Base-by-base conservation (phyloP, 495 filamentous ascomycete genomes). In the Penicillium herquei region DNA sequence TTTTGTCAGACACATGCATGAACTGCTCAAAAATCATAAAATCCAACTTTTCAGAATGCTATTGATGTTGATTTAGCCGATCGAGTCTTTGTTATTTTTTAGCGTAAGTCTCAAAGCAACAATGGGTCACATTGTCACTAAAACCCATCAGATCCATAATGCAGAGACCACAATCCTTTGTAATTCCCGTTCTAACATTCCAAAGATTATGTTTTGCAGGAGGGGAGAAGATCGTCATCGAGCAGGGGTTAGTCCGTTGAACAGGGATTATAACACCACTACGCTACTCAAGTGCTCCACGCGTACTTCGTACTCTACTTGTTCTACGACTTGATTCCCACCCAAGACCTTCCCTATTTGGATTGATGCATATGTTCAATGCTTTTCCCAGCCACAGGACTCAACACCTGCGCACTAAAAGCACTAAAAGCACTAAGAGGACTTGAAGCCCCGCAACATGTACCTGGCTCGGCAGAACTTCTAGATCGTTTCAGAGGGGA, bases 401-500 rank as follows among this genome's bases (percentile, higher is more conserved):
- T 26, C 26, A 12, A 26, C 4, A 26, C 21, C 21, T 26, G 21
- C 21, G 21, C 21, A 26, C 21, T 26, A 26, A 26, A 2, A 26
- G 21, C 21, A 26, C 21, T 26, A 26, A 26, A 26, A 26, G 30
- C 43, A 46, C 43, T 46, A 46, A 32, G 3, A 44, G 12, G 7
- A 11, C 21, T 31, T 9, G 26, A 44, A 12, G 17, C 41, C 41
- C 43, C 43, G 31, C 37, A 21, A 16, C 21, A 32, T 40, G n/a
- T 6, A 31, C 49, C 3, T 30, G 49, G 54, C 51, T 47, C 42
- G 55, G 57, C 56, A 45, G 56, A 66, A 58, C 51, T 72, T 75
- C 70, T 70, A 70, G 70, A 73, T 69, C 46, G 70, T 72, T 73
- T 75, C 72, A 72, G 56, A 49, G 18, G 16, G 58, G 70, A 57